Evolutionary conservation across 1,284 basidiomycete genomes (phyloP).

Genomic region (Cutaneotrichosporon mucoides): DNA sequence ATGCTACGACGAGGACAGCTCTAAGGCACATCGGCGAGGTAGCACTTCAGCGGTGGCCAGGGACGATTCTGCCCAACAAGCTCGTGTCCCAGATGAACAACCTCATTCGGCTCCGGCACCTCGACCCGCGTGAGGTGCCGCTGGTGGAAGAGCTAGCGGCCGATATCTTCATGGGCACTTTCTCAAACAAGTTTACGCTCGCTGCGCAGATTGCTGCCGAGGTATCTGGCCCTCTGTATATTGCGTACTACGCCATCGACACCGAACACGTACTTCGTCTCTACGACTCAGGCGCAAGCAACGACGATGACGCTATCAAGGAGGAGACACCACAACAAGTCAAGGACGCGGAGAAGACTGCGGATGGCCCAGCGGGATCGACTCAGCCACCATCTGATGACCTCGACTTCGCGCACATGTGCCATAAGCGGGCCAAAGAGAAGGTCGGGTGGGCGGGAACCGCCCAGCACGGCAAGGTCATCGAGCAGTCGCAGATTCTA

Average conservation of each 20-base stretch:
- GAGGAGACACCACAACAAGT: not conserved
- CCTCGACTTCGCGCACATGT: not conserved
- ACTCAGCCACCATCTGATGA: not conserved
- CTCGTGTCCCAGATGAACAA: slow-evolving; percentile 7
- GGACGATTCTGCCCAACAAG: slow-evolving; percentile 10
- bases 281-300: not conserved
- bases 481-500: slow-evolving; percentile 13
- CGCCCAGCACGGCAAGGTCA: slow-evolving; percentile 2
- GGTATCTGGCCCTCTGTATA: not conserved
- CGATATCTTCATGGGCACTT: slow-evolving; percentile 12
- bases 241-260: slow-evolving; percentile 6
- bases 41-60: slow-evolving; percentile 6
- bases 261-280: not conserved
- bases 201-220: slow-evolving; percentile 2
- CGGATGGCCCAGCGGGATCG: not conserved
- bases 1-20: not conserved
- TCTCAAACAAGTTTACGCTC: slow-evolving; percentile 4
- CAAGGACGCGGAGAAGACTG: not conserved
- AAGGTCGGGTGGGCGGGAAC: not conserved
- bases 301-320: not conserved
- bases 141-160: slow-evolving; percentile 10
- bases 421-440: not conserved
- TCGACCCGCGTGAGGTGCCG: not conserved
- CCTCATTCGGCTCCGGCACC: not conserved
- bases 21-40: not conserved